Evolutionary conservation across 1,139 yeast species (phyloP).

Genomic region (Yamadazyma atlantica): DNA sequence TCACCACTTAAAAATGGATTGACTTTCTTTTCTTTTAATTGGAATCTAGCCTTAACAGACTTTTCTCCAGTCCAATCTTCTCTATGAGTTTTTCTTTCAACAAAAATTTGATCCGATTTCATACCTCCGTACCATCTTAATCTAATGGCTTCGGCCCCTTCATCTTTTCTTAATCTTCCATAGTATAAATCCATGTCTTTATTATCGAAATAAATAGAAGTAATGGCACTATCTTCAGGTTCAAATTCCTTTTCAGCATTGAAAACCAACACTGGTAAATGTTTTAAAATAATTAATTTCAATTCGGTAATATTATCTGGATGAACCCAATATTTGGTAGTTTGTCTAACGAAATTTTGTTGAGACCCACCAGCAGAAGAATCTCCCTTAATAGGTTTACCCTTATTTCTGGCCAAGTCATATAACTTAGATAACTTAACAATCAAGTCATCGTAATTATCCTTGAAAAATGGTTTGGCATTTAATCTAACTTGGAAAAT

Average conservation of each 20-base stretch:
- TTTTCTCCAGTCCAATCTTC: conserved; percentile 99
- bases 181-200: conserved; percentile 84
- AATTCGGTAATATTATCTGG: conserved; percentile 98
- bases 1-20: conserved; percentile 81
- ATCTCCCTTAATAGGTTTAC: conserved; percentile 92
- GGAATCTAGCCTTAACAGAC: conserved; percentile 94
- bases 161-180: conserved; percentile 93
- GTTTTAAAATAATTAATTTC: conserved; percentile 87
- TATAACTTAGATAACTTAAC: conserved; percentile 87
- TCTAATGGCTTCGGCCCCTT: conserved; percentile 98
- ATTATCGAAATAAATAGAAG: conserved; percentile 94
- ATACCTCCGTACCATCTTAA: conserved; percentile 99
- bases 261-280: conserved; percentile 93
- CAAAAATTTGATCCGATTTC: conserved; percentile 88
- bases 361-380: conserved; percentile 96
- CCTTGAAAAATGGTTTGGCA: conserved; percentile 93
- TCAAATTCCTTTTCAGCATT: conserved; percentile 96
- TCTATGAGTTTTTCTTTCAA: conserved; percentile 95
- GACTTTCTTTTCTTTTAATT: conserved; percentile 86
- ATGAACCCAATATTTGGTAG: conserved; percentile 98
- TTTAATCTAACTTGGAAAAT: conserved; percentile 90
- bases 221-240: conserved; percentile 90
- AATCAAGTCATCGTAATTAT: conserved; percentile 84
- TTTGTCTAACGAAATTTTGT: conserved; percentile 96
- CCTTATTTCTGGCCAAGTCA: conserved; percentile 91